Base-by-base conservation (phyloP, 2,329 filamentous ascomycete species). In the Sarocladium oryzae region DNA sequence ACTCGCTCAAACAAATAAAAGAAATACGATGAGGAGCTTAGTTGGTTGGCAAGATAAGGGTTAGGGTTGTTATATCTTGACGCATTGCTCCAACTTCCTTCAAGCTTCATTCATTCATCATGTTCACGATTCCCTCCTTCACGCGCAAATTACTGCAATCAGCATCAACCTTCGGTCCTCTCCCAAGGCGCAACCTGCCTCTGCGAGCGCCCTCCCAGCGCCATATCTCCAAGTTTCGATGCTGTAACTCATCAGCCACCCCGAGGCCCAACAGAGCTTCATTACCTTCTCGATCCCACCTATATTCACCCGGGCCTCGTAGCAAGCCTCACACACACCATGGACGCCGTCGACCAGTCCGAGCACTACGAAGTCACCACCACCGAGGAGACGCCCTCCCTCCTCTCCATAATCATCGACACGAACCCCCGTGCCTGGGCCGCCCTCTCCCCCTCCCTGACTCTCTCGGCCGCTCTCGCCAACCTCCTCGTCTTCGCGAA, bases 351-450 rank as follows among this genome's bases (percentile, higher is more conserved):
- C 66, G 79, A 83, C 65, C 76, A 75, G 59, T 82, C 79, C 50
- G 76, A 79, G 53, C 79, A 82, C 68, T 82, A 82, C 66, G 76
- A 80, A 66, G 71, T 75, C 60, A 71, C 71, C 56, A 70, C 72
- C 40, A 74, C 69, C 49, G 77, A 75, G 51, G 78, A 81, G 56
- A 72, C 78, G 4, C 89, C 93, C 1, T 95, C 92, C 13, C 84
- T 99, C 32, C 82, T 96, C 50, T 86, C 89, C 58, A 85, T 99
- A 61, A 78, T 99, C 62, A 80, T 99, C 72, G 93, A 99, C 73
- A 96, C 92, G 23, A 99, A 99, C 66, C 93, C 93, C 2, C 87
- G 91, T 60, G 91, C 93, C 60, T 96, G 93, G 93, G 84, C 88
- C 6, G 77, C 88, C 54, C 80, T 97, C 40, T 76, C 84, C 54